These are phyloP conservation scores for Arabidopsis suecica DNA, from an alignment of 345 rosid species.

Conservation along the genomic window DNA sequence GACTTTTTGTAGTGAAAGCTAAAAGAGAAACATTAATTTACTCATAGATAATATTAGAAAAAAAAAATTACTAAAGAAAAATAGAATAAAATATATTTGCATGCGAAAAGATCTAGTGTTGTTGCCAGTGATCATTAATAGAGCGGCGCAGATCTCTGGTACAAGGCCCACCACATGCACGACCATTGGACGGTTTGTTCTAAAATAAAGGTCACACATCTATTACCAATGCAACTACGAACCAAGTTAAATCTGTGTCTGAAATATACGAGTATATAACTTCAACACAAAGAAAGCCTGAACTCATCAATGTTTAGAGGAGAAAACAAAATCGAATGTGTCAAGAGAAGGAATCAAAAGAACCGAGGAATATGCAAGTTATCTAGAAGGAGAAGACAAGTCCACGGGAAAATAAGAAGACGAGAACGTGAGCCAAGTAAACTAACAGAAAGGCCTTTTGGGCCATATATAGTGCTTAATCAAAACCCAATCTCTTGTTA, in stretches of 20 bases:
- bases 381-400: background rate
- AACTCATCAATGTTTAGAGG: background rate
- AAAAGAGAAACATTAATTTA: background rate
- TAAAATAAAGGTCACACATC: conserved; percentile 3
- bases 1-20: background rate
- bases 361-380: no score
- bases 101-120: background rate
- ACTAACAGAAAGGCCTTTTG: background rate
- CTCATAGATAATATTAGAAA: background rate
- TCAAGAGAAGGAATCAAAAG: background rate
- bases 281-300: conserved; percentile 26
- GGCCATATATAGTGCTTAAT: background rate
- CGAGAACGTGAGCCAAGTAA: background rate
- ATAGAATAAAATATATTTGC: background rate
- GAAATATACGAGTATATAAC: background rate
- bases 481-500: background rate
- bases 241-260: background rate
- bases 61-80: background rate
- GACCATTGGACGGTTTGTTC: conserved; percentile 6
- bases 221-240: background rate
- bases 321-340: background rate
- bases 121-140: background rate
- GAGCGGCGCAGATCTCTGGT: conserved; percentile 10
- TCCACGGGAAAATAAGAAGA: background rate
- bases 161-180: background rate